phyloP scores from a whole-genome alignment of 2,329 filamentous ascomycete genomes.

The Calonectria ilicicola region DNA sequence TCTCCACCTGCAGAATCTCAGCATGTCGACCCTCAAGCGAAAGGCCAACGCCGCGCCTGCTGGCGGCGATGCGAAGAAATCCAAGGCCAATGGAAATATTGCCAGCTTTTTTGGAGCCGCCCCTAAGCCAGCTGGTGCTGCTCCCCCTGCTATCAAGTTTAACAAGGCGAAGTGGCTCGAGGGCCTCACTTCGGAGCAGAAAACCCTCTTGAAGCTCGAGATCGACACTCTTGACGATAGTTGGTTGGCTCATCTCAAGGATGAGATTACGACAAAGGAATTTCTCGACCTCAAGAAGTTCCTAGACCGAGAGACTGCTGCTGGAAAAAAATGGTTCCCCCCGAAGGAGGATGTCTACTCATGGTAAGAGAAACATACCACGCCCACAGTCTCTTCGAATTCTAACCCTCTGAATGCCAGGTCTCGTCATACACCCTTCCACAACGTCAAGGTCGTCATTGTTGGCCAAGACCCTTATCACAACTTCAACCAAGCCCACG shows the following conservation, averaged over 20 bases:
- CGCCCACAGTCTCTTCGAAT: background rate
- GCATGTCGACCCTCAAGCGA: slow-evolving; percentile 73
- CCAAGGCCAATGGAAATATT: slow-evolving; percentile 82
- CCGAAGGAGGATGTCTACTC: slow-evolving; percentile 92
- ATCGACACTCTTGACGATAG: slow-evolving; percentile 92
- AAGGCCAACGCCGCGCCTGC: slow-evolving; percentile 66
- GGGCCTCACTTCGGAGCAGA: slow-evolving; percentile 83
- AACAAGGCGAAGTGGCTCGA: slow-evolving; percentile 93
- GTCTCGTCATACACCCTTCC: slow-evolving; percentile 92
- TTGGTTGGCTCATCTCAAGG: slow-evolving; percentile 91
- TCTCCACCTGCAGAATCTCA: slow-evolving; percentile 37
- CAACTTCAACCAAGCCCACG: slow-evolving; percentile 94
- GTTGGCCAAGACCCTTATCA: slow-evolving; percentile 98
- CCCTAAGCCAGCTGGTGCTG: slow-evolving; percentile 64
- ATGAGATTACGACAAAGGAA: slow-evolving; percentile 81
- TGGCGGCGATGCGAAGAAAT: slow-evolving; percentile 72
- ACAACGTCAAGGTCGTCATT: slow-evolving; percentile 91
- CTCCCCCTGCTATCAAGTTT: slow-evolving; percentile 68
- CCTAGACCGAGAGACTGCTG: slow-evolving; percentile 79
- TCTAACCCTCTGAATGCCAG: slow-evolving; percentile 59
- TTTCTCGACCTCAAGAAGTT: slow-evolving; percentile 93
- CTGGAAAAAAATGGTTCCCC: slow-evolving; percentile 85
- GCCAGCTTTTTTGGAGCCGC: slow-evolving; percentile 85
- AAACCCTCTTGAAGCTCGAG: slow-evolving; percentile 84
- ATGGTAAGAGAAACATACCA: slow-evolving; percentile 72